Conservation (phyloP, 2,329 filamentous ascomycete species). For the Monosporascus sp. region DNA sequence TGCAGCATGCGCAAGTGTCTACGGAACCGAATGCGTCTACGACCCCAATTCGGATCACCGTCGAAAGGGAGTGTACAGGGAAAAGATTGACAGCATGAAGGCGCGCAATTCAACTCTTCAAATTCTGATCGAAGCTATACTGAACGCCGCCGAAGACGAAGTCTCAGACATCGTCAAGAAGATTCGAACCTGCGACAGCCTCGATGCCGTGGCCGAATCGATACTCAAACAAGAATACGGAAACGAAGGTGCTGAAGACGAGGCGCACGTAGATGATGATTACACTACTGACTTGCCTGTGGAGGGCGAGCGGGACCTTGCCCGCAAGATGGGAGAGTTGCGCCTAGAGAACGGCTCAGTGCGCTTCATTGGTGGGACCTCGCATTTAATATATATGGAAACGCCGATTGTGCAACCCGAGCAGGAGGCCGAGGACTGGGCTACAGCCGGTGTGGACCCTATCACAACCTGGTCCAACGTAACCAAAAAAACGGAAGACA, state of each 20-base stretch:
- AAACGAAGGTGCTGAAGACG: slow-evolving; percentile 28
- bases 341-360: slow-evolving; percentile 81
- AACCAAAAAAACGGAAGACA: slow-evolving; percentile 71
- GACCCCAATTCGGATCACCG: slow-evolving; percentile 95
- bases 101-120: slow-evolving; percentile 83
- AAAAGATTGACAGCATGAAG: slow-evolving; percentile 85
- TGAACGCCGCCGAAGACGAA: slow-evolving; percentile 86
- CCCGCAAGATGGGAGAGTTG: slow-evolving; percentile 89
- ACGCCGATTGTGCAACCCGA: slow-evolving; percentile 39
- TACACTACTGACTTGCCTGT: slow-evolving; percentile 36
- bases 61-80: slow-evolving; percentile 93
- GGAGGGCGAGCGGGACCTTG: slow-evolving; percentile 71
- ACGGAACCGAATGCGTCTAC: slow-evolving; percentile 86
- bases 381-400: slow-evolving; percentile 80
- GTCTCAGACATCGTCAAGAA: slow-evolving; percentile 75
- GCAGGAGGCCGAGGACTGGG: slow-evolving; percentile 41
- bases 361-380: slow-evolving; percentile 90
- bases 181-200: slow-evolving; percentile 79
- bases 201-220: slow-evolving; percentile 51
- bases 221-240: slow-evolving; percentile 41
- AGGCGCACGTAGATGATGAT: slow-evolving; percentile 39
- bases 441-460: slow-evolving; percentile 57
- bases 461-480: slow-evolving; percentile 84
- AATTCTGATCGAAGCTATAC: slow-evolving; percentile 85
- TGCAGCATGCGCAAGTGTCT: slow-evolving; percentile 93